Evolutionary conservation across 306 rosid genomes (phyloP).

Genomic region (Prunus padus): DNA sequence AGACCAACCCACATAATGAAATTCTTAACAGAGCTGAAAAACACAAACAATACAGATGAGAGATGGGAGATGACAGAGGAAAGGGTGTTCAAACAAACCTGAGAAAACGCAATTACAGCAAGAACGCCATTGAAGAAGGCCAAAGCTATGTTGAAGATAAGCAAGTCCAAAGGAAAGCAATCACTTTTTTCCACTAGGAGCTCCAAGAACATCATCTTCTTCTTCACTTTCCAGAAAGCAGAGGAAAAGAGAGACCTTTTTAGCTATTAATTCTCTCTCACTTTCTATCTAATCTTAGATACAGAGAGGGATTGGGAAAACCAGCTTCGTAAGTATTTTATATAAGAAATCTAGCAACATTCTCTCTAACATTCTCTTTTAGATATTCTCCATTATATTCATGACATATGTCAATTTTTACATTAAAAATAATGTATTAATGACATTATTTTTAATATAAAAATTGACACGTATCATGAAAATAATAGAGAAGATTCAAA

Average conservation of each 20-base stretch:
- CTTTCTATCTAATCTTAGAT: background rate
- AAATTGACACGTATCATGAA: too few species aligned
- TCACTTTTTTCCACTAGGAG: slow-evolving; percentile 17
- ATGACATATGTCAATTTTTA: too few species aligned
- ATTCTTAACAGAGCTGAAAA: background rate
- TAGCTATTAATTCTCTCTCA: background rate
- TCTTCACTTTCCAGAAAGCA: slow-evolving; percentile 4
- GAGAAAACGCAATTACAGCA: slow-evolving; percentile 51
- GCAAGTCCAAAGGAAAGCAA: slow-evolving; percentile 42
- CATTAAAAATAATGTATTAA: too few species aligned
- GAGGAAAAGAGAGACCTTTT: background rate
- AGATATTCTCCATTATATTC: too few species aligned
- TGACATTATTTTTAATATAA: too few species aligned
- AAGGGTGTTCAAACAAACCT: slow-evolving; percentile 37
- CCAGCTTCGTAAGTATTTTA: background rate
- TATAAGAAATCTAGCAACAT: too few species aligned
- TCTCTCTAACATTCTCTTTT: too few species aligned
- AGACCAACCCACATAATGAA: slow-evolving; percentile 3
- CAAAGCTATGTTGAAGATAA: slow-evolving; percentile 45
- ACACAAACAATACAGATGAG: slow-evolving; percentile 1
- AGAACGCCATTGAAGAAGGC: slow-evolving; percentile 53
- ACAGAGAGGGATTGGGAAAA: background rate
- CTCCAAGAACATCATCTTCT: slow-evolving; percentile 21
- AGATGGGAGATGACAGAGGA: slow-evolving; percentile 7
- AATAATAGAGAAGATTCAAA: too few species aligned